Conservation (phyloP, 202 grass and related monocot species). For the Bolboschoenoplectus hybrid region DNA sequence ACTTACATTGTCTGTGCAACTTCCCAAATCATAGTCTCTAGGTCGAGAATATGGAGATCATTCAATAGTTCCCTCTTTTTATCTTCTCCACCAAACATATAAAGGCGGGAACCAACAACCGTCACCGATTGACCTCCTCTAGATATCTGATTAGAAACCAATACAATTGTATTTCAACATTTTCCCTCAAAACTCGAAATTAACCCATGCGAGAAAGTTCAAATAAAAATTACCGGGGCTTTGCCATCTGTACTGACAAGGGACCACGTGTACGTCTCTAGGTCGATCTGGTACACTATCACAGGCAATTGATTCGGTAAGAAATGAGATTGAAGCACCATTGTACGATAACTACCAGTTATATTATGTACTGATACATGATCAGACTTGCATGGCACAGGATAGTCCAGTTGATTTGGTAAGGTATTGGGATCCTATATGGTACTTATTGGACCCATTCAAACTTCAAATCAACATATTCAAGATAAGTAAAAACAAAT, state of each 20-base stretch:
- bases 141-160: slow-evolving; percentile 59
- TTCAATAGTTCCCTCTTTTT: slow-evolving; percentile 74
- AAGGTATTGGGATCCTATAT: background rate
- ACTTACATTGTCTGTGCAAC: slow-evolving; percentile 67
- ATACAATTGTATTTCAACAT: slow-evolving; percentile 26
- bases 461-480: background rate
- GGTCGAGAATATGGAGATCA: slow-evolving; percentile 89
- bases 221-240: slow-evolving; percentile 72
- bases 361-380: background rate
- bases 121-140: slow-evolving; percentile 79
- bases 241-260: slow-evolving; percentile 64
- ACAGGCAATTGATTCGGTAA: slow-evolving; percentile 29
- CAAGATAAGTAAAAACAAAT: background rate
- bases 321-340: background rate
- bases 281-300: slow-evolving; percentile 90
- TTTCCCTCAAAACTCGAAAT: background rate
- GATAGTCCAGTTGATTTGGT: background rate
- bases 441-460: background rate
- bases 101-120: slow-evolving; percentile 60
- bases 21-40: slow-evolving; percentile 97
- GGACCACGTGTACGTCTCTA: slow-evolving; percentile 66
- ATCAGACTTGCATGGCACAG: background rate
- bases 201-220: background rate
- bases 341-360: background rate
- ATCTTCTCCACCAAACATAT: slow-evolving; percentile 98